These are phyloP conservation scores for Pyrenula aspistea DNA, from an alignment of 495 filamentous ascomycete species.

Conservation along the genomic window DNA sequence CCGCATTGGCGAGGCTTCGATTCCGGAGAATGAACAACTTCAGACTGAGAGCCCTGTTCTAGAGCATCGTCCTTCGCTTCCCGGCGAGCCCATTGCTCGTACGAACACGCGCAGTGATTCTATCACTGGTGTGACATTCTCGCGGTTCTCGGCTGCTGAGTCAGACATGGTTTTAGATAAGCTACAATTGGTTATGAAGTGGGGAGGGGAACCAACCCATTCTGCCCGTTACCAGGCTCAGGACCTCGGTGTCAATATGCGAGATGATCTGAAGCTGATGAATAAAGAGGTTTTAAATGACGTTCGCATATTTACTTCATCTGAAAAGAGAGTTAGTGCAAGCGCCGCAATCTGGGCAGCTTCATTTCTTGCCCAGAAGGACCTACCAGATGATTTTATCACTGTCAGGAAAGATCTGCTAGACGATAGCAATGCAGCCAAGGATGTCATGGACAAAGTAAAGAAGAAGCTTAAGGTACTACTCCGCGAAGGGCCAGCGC, in stretches of 20 bases:
- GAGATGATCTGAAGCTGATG: constrained; percentile 87
- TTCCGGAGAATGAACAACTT: constrained; percentile 4
- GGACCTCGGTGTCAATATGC: constrained; percentile 87
- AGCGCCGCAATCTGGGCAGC: constrained; percentile 94
- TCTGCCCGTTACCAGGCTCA: constrained; percentile 92
- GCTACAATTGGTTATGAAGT: constrained; percentile 94
- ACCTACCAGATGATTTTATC: constrained; percentile 71
- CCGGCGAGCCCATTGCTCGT: constrained; percentile 11
- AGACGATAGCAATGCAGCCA: constrained; percentile 97
- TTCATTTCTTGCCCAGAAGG: constrained; percentile 78
- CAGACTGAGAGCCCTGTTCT: constrained; percentile 3
- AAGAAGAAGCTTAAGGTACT: constrained; percentile 97
- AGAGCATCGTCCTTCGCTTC: constrained; percentile 13
- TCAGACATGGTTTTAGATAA: constrained; percentile 88
- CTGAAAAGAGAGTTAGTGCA: constrained; percentile 84
- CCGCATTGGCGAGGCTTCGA: constrained; percentile 1
- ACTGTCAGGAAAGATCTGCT: constrained; percentile 85
- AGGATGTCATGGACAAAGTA: constrained; percentile 98
- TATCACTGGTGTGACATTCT: constrained; percentile 74
- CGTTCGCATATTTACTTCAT: constrained; percentile 86
- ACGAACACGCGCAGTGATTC: constrained; percentile 64
- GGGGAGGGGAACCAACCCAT: constrained; percentile 97
- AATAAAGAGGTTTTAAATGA: constrained; percentile 84
- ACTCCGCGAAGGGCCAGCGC: constrained; percentile 74
- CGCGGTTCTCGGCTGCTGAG: constrained; percentile 77